Conservation (phyloP, 257 asterid species). For the Jaltomata sinuosa region DNA sequence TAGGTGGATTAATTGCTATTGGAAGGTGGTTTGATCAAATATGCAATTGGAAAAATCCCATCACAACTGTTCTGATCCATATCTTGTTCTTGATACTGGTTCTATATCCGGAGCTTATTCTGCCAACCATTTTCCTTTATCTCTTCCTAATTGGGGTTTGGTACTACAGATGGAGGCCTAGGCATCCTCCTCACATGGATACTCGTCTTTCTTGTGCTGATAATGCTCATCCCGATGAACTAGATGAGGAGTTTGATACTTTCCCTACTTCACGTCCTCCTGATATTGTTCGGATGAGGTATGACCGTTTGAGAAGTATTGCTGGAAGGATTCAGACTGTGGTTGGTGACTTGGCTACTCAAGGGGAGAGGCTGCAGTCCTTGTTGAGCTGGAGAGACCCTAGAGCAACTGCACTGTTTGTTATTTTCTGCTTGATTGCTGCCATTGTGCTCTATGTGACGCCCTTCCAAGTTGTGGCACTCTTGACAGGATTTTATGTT, state of each 20-base stretch:
- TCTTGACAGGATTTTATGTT: neutral
- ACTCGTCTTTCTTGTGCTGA: conserved; percentile 9
- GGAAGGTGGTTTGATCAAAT: conserved; percentile 7
- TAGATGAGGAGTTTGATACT: conserved; percentile 15
- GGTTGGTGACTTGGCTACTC: conserved; percentile 15
- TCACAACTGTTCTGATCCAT: conserved; percentile 6
- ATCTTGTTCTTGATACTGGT: conserved; percentile 5
- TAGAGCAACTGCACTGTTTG: conserved; percentile 7
- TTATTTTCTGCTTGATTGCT: conserved; percentile 5
- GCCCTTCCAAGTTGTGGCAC: neutral
- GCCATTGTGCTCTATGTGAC: conserved; percentile 8
- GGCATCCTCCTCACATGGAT: conserved; percentile 14
- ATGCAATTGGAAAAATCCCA: conserved; percentile 11
- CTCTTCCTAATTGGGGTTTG: conserved; percentile 6
- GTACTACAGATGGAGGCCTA: conserved; percentile 8
- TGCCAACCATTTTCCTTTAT: conserved; percentile 10
- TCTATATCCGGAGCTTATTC: conserved; percentile 5
- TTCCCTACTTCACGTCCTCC: conserved; percentile 9
- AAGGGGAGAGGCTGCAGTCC: conserved; percentile 10
- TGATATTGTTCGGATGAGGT: conserved; percentile 9
- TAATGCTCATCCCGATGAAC: conserved; percentile 4
- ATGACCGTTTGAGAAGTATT: conserved; percentile 13
- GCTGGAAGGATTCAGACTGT: conserved; percentile 12
- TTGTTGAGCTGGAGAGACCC: conserved; percentile 17
- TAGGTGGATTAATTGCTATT: conserved; percentile 2